Base-by-base conservation (phyloP, 805 yeast species). In the Pichia pseudocactophila region DNA sequence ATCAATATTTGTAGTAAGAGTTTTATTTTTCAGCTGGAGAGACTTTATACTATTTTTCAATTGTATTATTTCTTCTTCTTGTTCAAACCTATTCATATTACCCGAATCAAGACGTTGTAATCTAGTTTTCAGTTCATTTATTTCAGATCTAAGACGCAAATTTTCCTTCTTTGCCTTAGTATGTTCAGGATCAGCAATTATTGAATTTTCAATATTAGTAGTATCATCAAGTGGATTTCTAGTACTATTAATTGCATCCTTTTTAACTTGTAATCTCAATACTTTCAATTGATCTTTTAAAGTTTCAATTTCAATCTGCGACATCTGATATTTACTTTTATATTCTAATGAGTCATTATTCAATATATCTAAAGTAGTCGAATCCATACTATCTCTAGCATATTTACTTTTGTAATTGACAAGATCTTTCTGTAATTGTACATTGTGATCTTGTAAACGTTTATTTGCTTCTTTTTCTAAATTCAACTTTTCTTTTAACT, bases 41-140 rank as follows among this genome's bases (percentile, higher is more conserved):
- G 80, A 71, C 36, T 79, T 78, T 19, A 82, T 59, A 43, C 74
- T 77, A 16, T 79, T 68, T 48, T 73, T 75, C 36, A 80, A 55
- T 45, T 75, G 74, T 3, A 49, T 68, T 50, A 59, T 38, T 34
- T 64, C 57, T 17, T 62, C 68, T 43, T 60, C 63, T 32, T 61
- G 63, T n/a, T 54, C 53, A 41, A 57, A 55, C 10, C 54, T 52
- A 17, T 55, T 49, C 34, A 53, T 52, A 38, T 52, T 57, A 13
- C 47, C 49, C 16, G 47, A 27, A 34, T 60, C 64, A 18, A 58
- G 36, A 35, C 69, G 54, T 33, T 53, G 55, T 20, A 63, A 39
- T 41, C 56, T 61, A 0, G 68, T 61, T 42, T 58, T 62, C 5
- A 61, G 43, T 43, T 64, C 67, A 48, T 61, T 63, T 34, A 63